Evolutionary conservation across 768 basidiomycete species (phyloP), one percentile per base, ranked within the genome.

Genomic region (Pulveroboletus sp.): DNA sequence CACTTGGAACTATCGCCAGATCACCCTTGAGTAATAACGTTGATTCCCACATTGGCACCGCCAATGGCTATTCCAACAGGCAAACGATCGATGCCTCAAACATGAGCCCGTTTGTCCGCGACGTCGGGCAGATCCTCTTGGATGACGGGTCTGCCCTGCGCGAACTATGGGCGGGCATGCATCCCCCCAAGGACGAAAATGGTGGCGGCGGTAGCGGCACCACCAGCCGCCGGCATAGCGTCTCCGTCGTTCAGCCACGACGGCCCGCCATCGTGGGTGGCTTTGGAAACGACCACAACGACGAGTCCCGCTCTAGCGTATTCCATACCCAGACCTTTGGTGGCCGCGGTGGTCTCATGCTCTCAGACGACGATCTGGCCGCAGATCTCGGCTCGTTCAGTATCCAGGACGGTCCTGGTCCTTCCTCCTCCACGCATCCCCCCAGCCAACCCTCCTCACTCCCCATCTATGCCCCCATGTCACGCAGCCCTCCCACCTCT

Each of bases 31-130:
- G 77, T 69, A 73, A 77, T 54, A 67, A 69, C 52, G 65, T 72
- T 53, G 78, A 78, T 59, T 78, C 76, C 39, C 72, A 74, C 51
- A 67, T 72, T 58, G 72, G 72, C 57, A 62, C 65, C 50, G 68
- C 72, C 60, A 80, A 78, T 67, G 78, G 74, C 58, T 69, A 71
- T 67, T 69, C 72, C 47, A 70, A 53, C 57, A 67, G 68, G 53
- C 69, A 74, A 50, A 61, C 73, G 27, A 66, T 67, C 20, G 77
- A 90, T 66, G 67, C 80, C 35, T 86, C 87, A 25, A 92, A 91
- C 64, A 87, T 89, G 79, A 84, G 81, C 54, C 90, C 90, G 0
- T 92, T 93, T 63, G 80, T 88, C n/a, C 74, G 90, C 20, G 88
- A 93, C 64, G 85, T 92, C 16, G 82, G 80, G 6, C 82, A 86